Evolutionary conservation across 495 filamentous ascomycete genomes (phyloP).

Genomic region (Penicillium odoratum): DNA sequence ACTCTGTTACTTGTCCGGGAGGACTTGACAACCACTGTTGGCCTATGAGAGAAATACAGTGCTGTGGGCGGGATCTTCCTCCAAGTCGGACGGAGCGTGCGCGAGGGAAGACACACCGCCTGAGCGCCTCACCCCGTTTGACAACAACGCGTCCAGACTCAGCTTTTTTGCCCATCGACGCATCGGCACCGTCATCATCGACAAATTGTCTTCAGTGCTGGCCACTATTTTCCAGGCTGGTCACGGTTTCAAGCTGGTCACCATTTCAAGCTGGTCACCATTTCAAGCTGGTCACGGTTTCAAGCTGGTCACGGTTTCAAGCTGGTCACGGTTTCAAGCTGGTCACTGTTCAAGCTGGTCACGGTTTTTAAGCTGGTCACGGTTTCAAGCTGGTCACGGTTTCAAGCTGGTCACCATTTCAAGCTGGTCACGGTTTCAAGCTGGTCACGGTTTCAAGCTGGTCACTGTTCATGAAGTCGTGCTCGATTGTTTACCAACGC

Average conservation of each 20-base stretch:
- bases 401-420: neutral
- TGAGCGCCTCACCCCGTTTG: neutral
- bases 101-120: constrained; percentile 4
- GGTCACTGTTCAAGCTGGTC: neutral
- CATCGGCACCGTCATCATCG: neutral
- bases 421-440: neutral
- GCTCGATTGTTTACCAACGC: neutral
- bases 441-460: too few species aligned
- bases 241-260: too few species aligned
- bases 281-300: too few species aligned
- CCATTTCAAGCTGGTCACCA: too few species aligned
- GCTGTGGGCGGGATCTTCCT: neutral
- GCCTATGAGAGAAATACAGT: constrained; percentile 2
- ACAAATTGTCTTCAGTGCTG: neutral
- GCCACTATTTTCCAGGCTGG: neutral
- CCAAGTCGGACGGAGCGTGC: neutral
- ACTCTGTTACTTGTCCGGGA: neutral
- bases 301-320: neutral
- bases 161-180: constrained; percentile 4
- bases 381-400: too few species aligned
- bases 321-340: too few species aligned
- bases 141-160: neutral
- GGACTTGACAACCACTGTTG: constrained; percentile 4
- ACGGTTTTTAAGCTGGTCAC: too few species aligned
- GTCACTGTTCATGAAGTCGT: neutral